phyloP scores from a whole-genome alignment of 176 grass and related monocot genomes.

The Aegilops bicornis region DNA sequence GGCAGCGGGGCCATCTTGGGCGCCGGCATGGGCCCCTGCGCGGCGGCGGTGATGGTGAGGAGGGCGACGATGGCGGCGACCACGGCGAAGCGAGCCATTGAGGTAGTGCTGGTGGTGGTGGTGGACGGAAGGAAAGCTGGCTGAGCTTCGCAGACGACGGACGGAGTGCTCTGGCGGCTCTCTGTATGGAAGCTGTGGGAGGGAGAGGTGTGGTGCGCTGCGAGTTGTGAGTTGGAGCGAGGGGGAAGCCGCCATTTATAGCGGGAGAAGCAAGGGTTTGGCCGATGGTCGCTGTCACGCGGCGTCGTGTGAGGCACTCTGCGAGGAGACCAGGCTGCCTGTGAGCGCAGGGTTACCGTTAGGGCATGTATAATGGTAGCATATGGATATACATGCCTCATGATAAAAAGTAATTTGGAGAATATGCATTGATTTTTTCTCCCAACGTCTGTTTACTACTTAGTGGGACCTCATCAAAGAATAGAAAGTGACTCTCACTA shows the following conservation, averaged over 20 bases:
- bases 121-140: neutral
- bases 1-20: conserved; percentile 47
- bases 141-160: neutral
- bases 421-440: too few relatives aligned
- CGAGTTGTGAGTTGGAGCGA: neutral
- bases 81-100: conserved; percentile 11
- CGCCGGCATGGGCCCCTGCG: conserved; percentile 37
- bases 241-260: conserved; percentile 17
- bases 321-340: fast-evolving
- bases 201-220: neutral
- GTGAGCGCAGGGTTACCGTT: too few relatives aligned
- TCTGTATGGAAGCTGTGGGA: neutral
- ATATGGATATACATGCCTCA: too few relatives aligned
- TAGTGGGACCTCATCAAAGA: too few relatives aligned
- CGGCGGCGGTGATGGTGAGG: conserved; percentile 25
- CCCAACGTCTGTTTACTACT: too few relatives aligned
- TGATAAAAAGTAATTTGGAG: too few relatives aligned
- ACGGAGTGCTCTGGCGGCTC: neutral
- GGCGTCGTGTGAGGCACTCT: neutral
- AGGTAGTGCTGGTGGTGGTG: neutral
- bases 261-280: neutral
- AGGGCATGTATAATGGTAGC: too few relatives aligned
- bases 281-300: neutral
- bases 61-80: conserved; percentile 29
- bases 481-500: too few relatives aligned